Base-by-base conservation (phyloP, 768 basidiomycete species). In the Lentinus tigrinus region DNA sequence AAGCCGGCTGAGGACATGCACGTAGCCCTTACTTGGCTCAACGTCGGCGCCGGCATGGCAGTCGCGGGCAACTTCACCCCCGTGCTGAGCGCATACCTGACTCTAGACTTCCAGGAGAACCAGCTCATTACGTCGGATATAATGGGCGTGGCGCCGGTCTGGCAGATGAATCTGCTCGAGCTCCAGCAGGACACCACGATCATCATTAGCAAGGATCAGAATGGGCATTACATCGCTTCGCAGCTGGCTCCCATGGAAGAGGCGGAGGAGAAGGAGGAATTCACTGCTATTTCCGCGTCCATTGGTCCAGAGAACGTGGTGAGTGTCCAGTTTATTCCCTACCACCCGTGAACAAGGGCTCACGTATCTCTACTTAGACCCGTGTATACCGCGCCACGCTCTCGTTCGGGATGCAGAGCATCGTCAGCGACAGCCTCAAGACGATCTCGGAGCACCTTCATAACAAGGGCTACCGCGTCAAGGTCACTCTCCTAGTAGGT, bases 41-140 rank as follows among this genome's bases (percentile, higher is more conserved):
- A 58, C 19, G 51, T 58, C 26, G 57, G 50, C 43, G 28, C 37
- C 17, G 44, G 51, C 1, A 31, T 47, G 7, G 6, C 57, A 2
- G 51, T 58, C 46, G 47, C 44, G 4, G 52, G 21, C 9, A 21
- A 59, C 13, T 59, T 54, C 47, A 49, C 21, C 26, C 58, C 58
- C 28, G 21, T 59, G 19, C 37, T 59, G 9, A 52, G 52, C 3
- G 58, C 52, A 7, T 59, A 59, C 47, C 24, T 54, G 10, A 39
- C 38, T 4, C 40, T 54, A 14, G 34, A 49, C 28, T 59, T 49
- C 27, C 27, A 48, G 23, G 19, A 47, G 39, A 50, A 26, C 6
- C 43, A 59, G 39, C 23, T 54, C 26, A 36, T 54, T 13, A 13
- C 17, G n/a, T 17, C 37, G 6, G 58, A 50, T 5, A 27, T 59